Conservation (phyloP, 2,329 filamentous ascomycete species). For the Aspergillus amoenus region DNA sequence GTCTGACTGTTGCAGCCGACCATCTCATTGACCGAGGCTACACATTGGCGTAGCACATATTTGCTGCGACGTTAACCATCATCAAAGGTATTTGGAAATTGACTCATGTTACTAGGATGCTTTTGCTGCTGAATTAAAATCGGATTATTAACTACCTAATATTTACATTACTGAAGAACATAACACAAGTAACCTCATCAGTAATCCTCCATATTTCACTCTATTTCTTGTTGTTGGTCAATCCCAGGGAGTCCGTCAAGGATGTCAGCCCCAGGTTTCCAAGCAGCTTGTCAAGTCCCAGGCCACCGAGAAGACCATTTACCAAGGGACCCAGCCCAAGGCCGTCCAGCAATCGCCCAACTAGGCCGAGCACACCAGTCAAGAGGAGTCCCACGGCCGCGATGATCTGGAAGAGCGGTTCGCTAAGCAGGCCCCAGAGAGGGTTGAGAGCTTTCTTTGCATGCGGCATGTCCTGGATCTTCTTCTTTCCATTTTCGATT, state of each 20-base stretch:
- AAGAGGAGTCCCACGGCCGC: slow-evolving; percentile 83
- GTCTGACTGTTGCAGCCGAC: slow-evolving; percentile 11
- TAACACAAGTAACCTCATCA: neutral
- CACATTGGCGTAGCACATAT: slow-evolving; percentile 1
- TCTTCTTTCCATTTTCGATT: slow-evolving; percentile 84
- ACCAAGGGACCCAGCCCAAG: slow-evolving; percentile 80
- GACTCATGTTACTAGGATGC: too few species aligned
- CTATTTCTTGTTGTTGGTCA: slow-evolving; percentile 53
- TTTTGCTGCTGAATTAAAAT: neutral
- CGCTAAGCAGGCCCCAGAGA: slow-evolving; percentile 70
- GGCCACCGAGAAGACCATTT: slow-evolving; percentile 70
- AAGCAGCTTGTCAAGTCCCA: slow-evolving; percentile 61
- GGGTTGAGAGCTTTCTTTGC: slow-evolving; percentile 95
- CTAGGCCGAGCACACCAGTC: slow-evolving; percentile 78
- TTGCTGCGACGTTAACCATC: neutral
- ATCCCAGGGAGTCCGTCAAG: slow-evolving; percentile 38
- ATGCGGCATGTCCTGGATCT: slow-evolving; percentile 86
- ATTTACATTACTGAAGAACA: neutral
- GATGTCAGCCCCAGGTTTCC: slow-evolving; percentile 54
- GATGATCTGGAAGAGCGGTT: slow-evolving; percentile 90
- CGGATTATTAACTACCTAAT: neutral
- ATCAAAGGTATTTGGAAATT: neutral
- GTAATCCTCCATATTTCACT: neutral
- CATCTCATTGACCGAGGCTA: slow-evolving; percentile 8
- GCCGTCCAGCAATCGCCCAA: slow-evolving; percentile 75